Conservation (phyloP, 2,329 filamentous ascomycete species). For the Penicillium sp. region DNA sequence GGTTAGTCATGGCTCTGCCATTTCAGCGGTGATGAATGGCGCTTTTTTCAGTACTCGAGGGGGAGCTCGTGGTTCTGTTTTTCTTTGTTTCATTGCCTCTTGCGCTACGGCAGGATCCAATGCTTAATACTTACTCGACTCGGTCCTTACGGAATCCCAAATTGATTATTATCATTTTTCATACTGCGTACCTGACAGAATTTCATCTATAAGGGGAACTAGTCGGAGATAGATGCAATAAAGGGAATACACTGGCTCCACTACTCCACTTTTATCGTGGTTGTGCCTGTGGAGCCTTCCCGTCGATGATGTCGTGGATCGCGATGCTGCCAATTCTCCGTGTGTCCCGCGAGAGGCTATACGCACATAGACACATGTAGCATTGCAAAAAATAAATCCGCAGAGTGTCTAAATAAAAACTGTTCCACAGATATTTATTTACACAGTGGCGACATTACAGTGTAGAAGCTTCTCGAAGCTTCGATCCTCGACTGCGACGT, state of each 20-base stretch:
- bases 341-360: background rate
- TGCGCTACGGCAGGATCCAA: background rate
- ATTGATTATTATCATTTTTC: background rate
- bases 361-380: background rate
- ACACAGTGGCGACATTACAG: background rate
- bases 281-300: constrained; percentile 7
- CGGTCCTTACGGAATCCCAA: background rate
- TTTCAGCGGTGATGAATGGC: background rate
- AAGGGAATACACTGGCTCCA: background rate
- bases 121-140: background rate
- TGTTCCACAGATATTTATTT: background rate
- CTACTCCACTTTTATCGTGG: background rate
- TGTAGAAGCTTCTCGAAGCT: constrained; percentile 38
- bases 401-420: background rate
- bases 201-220: too few species aligned
- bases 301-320: constrained; percentile 14
- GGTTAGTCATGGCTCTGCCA: background rate
- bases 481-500: constrained; percentile 26
- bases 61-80: background rate
- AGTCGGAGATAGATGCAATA: background rate
- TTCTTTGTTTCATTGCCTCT: background rate
- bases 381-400: background rate
- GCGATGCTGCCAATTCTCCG: background rate
- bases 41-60: background rate
- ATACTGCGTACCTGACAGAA: too few species aligned